These are phyloP conservation scores for Rhynchosporium agropyri DNA, from an alignment of 2,329 filamentous ascomycete species.

Conservation along the genomic window DNA sequence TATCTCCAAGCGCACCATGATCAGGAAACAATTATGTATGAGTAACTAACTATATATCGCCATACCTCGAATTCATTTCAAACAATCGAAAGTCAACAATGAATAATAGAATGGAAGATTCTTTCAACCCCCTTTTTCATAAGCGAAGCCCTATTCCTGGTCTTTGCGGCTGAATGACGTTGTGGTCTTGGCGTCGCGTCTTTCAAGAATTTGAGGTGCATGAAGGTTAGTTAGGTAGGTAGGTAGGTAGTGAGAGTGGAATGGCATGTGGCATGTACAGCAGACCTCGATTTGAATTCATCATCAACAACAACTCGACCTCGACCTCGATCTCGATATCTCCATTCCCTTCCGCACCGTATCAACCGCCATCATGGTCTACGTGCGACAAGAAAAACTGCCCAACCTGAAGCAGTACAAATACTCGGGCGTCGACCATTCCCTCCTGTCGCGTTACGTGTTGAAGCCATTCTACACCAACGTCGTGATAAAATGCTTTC, in stretches of 20 bases:
- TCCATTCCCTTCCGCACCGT: not conserved
- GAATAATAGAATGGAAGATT: not conserved
- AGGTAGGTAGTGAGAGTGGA: not conserved
- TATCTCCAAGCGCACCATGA: too few species aligned
- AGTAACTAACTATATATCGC: not conserved
- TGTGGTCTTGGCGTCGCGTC: slow-evolving; percentile 22
- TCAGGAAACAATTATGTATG: too few species aligned
- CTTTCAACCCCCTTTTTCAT: not conserved
- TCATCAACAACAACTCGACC: too few species aligned
- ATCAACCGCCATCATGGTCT: slow-evolving; percentile 68
- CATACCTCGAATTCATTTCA: not conserved
- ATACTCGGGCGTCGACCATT: slow-evolving; percentile 90
- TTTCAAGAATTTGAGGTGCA: slow-evolving; percentile 17
- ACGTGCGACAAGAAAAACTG: slow-evolving; percentile 90
- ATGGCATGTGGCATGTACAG: slow-evolving; percentile 1
- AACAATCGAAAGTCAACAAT: not conserved
- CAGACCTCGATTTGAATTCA: not conserved
- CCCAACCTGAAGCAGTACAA: slow-evolving; percentile 91
- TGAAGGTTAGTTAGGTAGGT: not conserved
- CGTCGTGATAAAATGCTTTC: slow-evolving; percentile 91
- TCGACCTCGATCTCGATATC: not conserved
- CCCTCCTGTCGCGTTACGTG: slow-evolving; percentile 86
- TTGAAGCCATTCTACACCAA: slow-evolving; percentile 98
- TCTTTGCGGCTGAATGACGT: slow-evolving; percentile 17
- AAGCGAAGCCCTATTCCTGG: slow-evolving; percentile 6